These are phyloP conservation scores for Malassezia vespertilionis DNA, from an alignment of 1,284 basidiomycete genomes.

Conservation along the genomic window DNA sequence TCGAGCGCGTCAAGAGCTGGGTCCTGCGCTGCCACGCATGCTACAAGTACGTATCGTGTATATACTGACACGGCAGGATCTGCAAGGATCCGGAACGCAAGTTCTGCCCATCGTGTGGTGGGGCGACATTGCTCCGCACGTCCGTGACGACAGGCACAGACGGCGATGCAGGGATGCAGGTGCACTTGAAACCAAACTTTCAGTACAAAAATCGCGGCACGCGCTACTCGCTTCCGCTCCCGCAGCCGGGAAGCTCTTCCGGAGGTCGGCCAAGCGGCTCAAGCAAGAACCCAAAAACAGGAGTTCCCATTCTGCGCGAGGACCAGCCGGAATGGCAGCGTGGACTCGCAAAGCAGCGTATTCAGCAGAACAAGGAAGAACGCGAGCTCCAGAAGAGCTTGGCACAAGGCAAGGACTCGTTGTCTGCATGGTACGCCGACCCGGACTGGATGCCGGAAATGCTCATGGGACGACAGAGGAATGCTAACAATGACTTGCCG, in stretches of 20 bases:
- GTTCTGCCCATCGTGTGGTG: constrained; percentile 96
- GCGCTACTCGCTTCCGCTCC: constrained; percentile 80
- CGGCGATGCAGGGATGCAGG: constrained; percentile 24
- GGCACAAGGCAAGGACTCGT: constrained; percentile 33
- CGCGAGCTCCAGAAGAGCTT: constrained; percentile 19
- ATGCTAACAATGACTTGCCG: constrained; percentile 25
- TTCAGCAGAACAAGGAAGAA: constrained; percentile 36
- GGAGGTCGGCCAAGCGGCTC: constrained; percentile 29
- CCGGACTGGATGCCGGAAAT: constrained; percentile 40
- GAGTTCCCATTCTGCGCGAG: constrained; percentile 36
- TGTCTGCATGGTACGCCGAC: constrained; percentile 40
- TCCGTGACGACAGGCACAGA: constrained; percentile 54
- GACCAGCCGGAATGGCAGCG: constrained; percentile 46
- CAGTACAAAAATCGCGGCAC: constrained; percentile 86
- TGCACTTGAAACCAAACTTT: constrained; percentile 53
- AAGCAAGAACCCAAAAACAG: constrained; percentile 18
- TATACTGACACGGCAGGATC: constrained; percentile 54
- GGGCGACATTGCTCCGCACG: constrained; percentile 76
- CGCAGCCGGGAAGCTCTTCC: constrained; percentile 60
- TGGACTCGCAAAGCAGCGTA: constrained; percentile 29
- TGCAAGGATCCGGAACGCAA: constrained; percentile 91
- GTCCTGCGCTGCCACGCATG: constrained; percentile 94
- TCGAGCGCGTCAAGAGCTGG: constrained; percentile 86
- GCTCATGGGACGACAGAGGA: constrained; percentile 23
- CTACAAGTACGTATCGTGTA: constrained; percentile 72